Evolutionary conservation across 169 alveolate species (phyloP), one percentile per base, ranked within the genome.

Genomic region (Plasmodium berghei): DNA sequence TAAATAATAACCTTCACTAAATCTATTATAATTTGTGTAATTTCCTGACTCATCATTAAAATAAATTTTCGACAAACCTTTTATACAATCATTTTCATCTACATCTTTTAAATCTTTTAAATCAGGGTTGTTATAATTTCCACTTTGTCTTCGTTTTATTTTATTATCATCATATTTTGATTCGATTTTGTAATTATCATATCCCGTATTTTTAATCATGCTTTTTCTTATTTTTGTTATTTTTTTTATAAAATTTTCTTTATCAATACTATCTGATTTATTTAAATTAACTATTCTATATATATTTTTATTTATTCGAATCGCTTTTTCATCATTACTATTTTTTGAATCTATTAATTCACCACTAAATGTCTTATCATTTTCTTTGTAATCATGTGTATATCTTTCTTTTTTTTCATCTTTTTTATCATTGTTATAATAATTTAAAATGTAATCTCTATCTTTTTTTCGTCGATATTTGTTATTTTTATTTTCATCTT

Each of bases 1-100:
- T 45, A 77, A 66, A 58, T 14, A 26, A 26, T 34, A 5, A 5
- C 89, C 89, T 64, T 77, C 89, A 69, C 89, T 77, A 52, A 77
- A 56, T 77, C 89, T 28, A 48, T 28, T 73, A 20, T 62, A 26
- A 22, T 56, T 62, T 63, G 42, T 49, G 5, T 77, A 42, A 55
- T 70, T 34, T 18, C 49, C 42, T 5, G 72, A 9, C 5, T 62
- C 64, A 9, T 64, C 26, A 42, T 56, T 26, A 62, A 54, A 54
- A 6, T n/a, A 24, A 26, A 22, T 70, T 40, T 72, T 72, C 5
- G 87, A 20, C 4, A 24, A 9, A 22, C 28, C 42, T 18, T 28
- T 24, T 22, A 34, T 63, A 52, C 5, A 24, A 40, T 67, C 34
- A 34, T 67, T 20, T 34, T 16, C 62, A 24, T 42, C 74, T 1